Evolutionary conservation across 2,329 filamentous ascomycete species (phyloP).

Genomic region (Malbranchea cinnamomea): DNA sequence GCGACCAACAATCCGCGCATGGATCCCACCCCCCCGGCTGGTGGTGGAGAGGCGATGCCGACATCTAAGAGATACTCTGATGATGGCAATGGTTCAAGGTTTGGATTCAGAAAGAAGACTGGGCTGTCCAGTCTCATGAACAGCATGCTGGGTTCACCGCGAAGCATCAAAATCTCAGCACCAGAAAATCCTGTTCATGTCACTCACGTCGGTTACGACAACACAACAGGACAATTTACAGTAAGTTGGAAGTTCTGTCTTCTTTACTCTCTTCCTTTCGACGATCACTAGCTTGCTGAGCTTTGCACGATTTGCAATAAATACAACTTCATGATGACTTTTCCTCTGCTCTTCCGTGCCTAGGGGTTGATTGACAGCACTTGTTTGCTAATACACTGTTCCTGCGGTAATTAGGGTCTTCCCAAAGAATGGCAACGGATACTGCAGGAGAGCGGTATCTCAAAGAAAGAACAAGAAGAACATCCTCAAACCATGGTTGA

Average conservation of each 20-base stretch:
- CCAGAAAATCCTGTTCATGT: conserved; percentile 96
- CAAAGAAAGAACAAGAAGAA: conserved; percentile 87
- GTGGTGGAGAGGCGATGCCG: conserved; percentile 36
- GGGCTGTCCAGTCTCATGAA: conserved; percentile 81
- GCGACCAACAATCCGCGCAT: conserved; percentile 38
- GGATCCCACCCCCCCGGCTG: conserved; percentile 32
- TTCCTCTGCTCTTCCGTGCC: too few species aligned
- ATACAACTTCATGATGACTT: conserved; percentile 53
- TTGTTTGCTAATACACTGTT: conserved; percentile 49
- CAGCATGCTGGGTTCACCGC: conserved; percentile 67
- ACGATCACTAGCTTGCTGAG: not conserved
- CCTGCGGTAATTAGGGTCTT: conserved; percentile 74
- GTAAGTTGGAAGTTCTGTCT: conserved; percentile 37
- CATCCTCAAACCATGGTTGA: conserved; percentile 92
- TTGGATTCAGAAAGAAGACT: conserved; percentile 60
- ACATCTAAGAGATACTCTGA: conserved; percentile 58
- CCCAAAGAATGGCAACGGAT: conserved; percentile 97
- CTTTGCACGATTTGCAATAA: not conserved
- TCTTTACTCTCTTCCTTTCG: not conserved
- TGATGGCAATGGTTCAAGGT: conserved; percentile 51
- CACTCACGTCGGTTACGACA: conserved; percentile 95
- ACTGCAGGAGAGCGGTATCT: conserved; percentile 88
- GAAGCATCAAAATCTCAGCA: conserved; percentile 88
- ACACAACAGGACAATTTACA: conserved; percentile 89
- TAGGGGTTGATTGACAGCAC: too few species aligned